These are phyloP conservation scores for Macadamia integrifolia DNA, from an alignment of 164 flowering plant species.

Conservation along the genomic window DNA sequence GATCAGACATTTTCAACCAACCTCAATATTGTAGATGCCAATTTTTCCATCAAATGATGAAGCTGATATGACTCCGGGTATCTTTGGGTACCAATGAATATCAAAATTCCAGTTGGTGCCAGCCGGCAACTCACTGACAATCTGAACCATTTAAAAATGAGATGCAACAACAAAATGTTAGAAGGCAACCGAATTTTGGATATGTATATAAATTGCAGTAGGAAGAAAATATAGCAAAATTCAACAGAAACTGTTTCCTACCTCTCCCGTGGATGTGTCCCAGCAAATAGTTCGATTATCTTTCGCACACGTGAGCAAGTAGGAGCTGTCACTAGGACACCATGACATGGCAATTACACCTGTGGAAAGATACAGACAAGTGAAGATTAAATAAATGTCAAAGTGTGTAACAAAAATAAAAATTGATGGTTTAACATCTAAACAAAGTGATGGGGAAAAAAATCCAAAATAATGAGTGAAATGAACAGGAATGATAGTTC, in stretches of 20 bases:
- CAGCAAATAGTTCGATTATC: slow-evolving; percentile 97
- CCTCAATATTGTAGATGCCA: slow-evolving; percentile 95
- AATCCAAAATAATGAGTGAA: not conserved
- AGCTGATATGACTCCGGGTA: slow-evolving; percentile 93
- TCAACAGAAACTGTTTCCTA: slow-evolving; percentile 9
- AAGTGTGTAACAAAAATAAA: not conserved
- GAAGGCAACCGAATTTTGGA: not conserved
- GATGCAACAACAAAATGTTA: slow-evolving; percentile 5
- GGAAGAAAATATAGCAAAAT: too few species aligned
- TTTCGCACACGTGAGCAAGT: slow-evolving; percentile 88
- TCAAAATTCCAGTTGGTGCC: slow-evolving; percentile 94
- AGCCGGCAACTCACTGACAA: slow-evolving; percentile 80
- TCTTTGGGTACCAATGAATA: slow-evolving; percentile 93
- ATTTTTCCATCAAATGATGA: slow-evolving; percentile 98
- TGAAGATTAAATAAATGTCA: not conserved
- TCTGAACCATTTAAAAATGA: slow-evolving; percentile 38
- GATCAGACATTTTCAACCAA: slow-evolving; percentile 6
- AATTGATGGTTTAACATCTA: not conserved
- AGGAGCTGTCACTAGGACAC: slow-evolving; percentile 93
- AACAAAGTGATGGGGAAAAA: not conserved
- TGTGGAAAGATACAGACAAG: slow-evolving; percentile 17
- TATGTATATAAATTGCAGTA: not conserved
- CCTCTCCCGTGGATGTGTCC: slow-evolving; percentile 87
- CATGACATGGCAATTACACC: slow-evolving; percentile 99
- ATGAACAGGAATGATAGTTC: not conserved